These are phyloP conservation scores for Lactarius trivialis DNA, from an alignment of 768 basidiomycete species.

Conservation along the genomic window DNA sequence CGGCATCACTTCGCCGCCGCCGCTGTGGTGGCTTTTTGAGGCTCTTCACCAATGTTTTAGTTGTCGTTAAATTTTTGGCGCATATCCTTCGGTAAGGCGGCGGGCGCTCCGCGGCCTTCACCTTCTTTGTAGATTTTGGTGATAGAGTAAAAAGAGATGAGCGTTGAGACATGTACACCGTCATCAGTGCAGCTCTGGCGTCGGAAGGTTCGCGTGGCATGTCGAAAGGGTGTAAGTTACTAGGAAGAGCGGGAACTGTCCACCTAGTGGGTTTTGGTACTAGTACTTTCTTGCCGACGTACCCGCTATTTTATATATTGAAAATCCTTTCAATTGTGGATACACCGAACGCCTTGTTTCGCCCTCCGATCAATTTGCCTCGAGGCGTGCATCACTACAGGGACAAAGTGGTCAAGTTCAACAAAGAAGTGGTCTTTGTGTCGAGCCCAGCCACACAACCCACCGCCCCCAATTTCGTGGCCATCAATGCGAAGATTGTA, in stretches of 20 bases:
- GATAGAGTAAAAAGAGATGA: conserved; percentile 7
- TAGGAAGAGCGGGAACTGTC: background rate
- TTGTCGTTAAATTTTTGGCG: conserved; percentile 8
- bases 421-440: conserved; percentile 14
- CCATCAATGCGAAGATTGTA: background rate
- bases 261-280: background rate
- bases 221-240: conserved; percentile 15
- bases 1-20: conserved; percentile 16
- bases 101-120: conserved; percentile 17
- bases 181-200: conserved; percentile 31
- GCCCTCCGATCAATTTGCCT: conserved; percentile 15
- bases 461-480: background rate
- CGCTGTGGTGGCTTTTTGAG: conserved; percentile 9
- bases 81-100: background rate
- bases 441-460: background rate
- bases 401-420: conserved; percentile 15
- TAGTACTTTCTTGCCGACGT: background rate
- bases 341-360: conserved; percentile 2
- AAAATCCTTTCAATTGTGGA: conserved; percentile 13
- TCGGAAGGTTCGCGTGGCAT: conserved; percentile 30
- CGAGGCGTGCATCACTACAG: conserved; percentile 13
- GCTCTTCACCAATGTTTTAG: conserved; percentile 5
- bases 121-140: background rate
- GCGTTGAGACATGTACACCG: conserved; percentile 27
- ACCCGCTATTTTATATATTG: conserved; percentile 12